These are phyloP conservation scores for Kitagawia praeruptora DNA, from an alignment of 129 eudicot species.

Conservation along the genomic window DNA sequence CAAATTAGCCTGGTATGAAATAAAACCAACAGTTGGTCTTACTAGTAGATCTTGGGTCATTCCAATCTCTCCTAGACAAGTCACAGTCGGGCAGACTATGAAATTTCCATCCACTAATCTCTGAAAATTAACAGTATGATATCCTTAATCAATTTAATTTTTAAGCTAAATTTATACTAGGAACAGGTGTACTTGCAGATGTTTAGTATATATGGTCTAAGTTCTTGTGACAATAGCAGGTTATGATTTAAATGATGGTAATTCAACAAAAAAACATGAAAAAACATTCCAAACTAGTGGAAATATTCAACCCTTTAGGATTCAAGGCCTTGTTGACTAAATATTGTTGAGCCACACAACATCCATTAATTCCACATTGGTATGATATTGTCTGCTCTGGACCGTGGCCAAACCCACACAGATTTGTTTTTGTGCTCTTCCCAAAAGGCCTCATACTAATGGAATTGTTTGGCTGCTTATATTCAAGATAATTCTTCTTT, in stretches of 20 bases:
- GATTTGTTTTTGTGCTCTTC: no score
- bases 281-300: slow-evolving; percentile 61
- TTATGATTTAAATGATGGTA: slow-evolving; percentile 34
- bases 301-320: slow-evolving; percentile 43
- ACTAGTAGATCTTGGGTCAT: slow-evolving; percentile 61
- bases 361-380: no score
- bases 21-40: slow-evolving; percentile 75
- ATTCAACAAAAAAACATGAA: slow-evolving; percentile 45
- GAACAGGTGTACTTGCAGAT: slow-evolving; percentile 65
- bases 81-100: slow-evolving; percentile 26
- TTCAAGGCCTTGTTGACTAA: slow-evolving; percentile 51
- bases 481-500: no score
- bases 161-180: background rate
- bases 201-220: slow-evolving; percentile 49
- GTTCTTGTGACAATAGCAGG: slow-evolving; percentile 64
- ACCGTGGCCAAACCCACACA: no score
- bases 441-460: no score
- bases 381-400: no score
- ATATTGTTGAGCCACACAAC: no score
- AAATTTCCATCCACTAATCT: background rate
- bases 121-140: no score
- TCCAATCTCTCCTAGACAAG: slow-evolving; percentile 46
- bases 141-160: no score
- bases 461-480: no score
- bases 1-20: background rate